Conservation (phyloP, 768 basidiomycete species). For the Suillus americanus region DNA sequence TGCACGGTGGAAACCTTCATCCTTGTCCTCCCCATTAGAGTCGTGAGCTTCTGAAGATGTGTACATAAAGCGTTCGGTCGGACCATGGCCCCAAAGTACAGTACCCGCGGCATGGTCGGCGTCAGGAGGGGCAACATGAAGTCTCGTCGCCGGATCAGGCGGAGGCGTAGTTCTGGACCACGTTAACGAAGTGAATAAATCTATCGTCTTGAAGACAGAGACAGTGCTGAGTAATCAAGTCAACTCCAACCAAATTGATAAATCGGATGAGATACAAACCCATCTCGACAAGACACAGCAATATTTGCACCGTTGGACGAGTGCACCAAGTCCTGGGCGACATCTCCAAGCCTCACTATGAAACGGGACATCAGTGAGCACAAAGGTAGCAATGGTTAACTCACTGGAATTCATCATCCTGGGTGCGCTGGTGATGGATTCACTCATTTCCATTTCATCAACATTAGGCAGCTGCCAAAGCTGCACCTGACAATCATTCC, state of each 20-base stretch:
- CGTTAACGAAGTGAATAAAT: slow-evolving; percentile 21
- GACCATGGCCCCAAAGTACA: slow-evolving; percentile 51
- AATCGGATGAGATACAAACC: slow-evolving; percentile 19
- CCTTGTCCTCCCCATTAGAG: background rate
- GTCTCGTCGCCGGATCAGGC: slow-evolving; percentile 10
- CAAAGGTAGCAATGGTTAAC: slow-evolving; percentile 3
- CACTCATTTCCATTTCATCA: slow-evolving; percentile 13
- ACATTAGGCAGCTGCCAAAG: slow-evolving; percentile 40
- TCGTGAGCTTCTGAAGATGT: slow-evolving; percentile 53
- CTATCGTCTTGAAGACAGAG: slow-evolving; percentile 17
- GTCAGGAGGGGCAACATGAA: slow-evolving; percentile 17
- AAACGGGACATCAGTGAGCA: slow-evolving; percentile 9
- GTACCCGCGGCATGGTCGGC: slow-evolving; percentile 40
- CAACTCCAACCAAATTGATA: background rate
- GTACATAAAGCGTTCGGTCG: slow-evolving; percentile 43
- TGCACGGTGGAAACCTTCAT: slow-evolving; percentile 47
- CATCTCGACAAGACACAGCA: slow-evolving; percentile 34
- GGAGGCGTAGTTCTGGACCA: slow-evolving; percentile 12
- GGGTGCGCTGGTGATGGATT: slow-evolving; percentile 5
- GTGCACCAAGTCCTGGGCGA: slow-evolving; percentile 47
- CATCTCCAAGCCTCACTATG: slow-evolving; percentile 24
- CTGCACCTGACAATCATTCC: slow-evolving; percentile 42
- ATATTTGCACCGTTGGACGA: slow-evolving; percentile 40
- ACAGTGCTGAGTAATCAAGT: slow-evolving; percentile 19
- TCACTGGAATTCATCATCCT: slow-evolving; percentile 16